Base-by-base conservation (phyloP, 2,329 filamentous ascomycete genomes). In the Xylariaceae sp. region DNA sequence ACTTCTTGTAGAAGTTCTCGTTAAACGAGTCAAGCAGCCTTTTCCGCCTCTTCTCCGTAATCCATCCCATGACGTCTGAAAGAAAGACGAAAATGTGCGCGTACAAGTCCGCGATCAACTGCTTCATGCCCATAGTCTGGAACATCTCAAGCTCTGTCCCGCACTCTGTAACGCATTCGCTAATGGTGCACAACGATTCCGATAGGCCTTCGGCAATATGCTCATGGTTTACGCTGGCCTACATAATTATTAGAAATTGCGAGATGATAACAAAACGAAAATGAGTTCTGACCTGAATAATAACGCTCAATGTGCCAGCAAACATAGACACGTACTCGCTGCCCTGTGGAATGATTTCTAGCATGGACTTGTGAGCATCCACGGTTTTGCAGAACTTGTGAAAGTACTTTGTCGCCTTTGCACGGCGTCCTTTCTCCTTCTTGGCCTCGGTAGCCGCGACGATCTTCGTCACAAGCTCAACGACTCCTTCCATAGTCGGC, bases 281-380 rank as follows among this genome's bases (percentile, higher is more conserved):
- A n/a, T n/a, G n/a, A n/a, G n/a, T 30, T 44, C 4, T 64, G 36
- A 63, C 64, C 45, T 66, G 56, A n/a, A 68, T 64, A 8, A 70
- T 51, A 4, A 59, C 59, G n/a, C 61, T 66, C 3, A 69, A 35
- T 0, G 55, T 57, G 0, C 67, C 67, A 2, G 64, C 60, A n/a
- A 70, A 69, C 0, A 70, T 49, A 0, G 66, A 68, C 2, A 67
- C 60, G 16, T 70, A 70, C 41, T 70, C 62, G 16, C 62, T 69
- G 1, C 65, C 62, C 4, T 64, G 58, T 0, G 67, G 67, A 0
- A 70, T 59, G 7, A 69, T 42, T n/a, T 66, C 40, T 6, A 70
- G 20, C 0, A 69, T 52, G 1, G 56, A 21, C 4, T 55, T 59
- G 21, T 70, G 67, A 0, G 64, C 60, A 43, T 65, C 41, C 10